phyloP scores from a whole-genome alignment of 2,329 filamentous ascomycete genomes.

The Aspergillus jensenii region DNA sequence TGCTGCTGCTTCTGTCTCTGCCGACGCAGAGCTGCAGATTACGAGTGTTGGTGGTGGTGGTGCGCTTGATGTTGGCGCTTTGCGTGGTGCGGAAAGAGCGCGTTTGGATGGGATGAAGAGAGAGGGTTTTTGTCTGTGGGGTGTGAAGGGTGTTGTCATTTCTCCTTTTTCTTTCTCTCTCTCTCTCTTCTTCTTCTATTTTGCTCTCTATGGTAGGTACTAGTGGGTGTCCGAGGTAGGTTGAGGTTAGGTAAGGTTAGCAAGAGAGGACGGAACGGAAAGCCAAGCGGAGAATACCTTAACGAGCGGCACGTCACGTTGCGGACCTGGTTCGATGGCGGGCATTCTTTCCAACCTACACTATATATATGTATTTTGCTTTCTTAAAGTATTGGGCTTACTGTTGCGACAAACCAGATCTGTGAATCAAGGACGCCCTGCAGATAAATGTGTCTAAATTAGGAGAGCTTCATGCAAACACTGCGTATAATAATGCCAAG shows the following conservation, averaged over 20 bases:
- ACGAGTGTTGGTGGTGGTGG: background rate
- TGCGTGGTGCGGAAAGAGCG: slow-evolving; percentile 10
- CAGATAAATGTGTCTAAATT: background rate
- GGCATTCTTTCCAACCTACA: too few relatives aligned
- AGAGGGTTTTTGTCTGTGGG: slow-evolving; percentile 6
- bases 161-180: too few relatives aligned
- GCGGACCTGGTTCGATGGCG: too few relatives aligned
- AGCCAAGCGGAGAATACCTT: too few relatives aligned
- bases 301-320: too few relatives aligned
- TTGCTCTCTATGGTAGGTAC: too few relatives aligned
- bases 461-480: background rate
- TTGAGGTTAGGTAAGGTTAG: too few relatives aligned
- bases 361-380: too few relatives aligned
- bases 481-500: background rate
- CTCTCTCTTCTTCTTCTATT: too few relatives aligned
- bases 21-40: background rate
- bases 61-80: background rate
- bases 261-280: too few relatives aligned
- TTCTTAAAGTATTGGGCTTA: background rate
- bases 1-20: background rate
- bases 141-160: background rate
- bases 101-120: slow-evolving; percentile 31
- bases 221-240: too few relatives aligned
- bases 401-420: slow-evolving; percentile 28
- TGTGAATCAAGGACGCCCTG: slow-evolving; percentile 43